phyloP scores from a whole-genome alignment of 129 eudicot species.

The Gnaphalium uliginosum region DNA sequence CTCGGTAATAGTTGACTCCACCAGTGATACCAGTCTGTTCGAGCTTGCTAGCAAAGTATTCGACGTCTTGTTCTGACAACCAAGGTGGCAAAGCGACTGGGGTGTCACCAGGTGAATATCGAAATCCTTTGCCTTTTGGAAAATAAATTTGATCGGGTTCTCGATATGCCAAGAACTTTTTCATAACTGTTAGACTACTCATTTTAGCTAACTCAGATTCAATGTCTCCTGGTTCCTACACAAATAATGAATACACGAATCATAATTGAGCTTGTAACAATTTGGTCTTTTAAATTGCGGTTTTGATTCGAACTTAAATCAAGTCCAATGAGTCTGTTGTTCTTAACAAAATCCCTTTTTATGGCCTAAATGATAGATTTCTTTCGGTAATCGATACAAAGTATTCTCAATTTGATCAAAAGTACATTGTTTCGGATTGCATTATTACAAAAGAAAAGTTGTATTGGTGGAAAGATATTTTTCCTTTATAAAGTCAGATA shows the following conservation, averaged over 20 bases:
- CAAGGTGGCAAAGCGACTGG: slow-evolving; percentile 51
- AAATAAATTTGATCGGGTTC: slow-evolving; percentile 38
- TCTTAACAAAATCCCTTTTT: no score
- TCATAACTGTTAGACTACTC: slow-evolving; percentile 24
- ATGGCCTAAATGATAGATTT: no score
- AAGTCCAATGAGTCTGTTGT: no score
- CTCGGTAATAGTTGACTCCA: slow-evolving; percentile 70
- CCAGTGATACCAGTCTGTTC: slow-evolving; percentile 61
- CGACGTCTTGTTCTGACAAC: slow-evolving; percentile 51
- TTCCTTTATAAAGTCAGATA: no score
- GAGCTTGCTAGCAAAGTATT: slow-evolving; percentile 42
- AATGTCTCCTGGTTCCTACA: slow-evolving; percentile 55
- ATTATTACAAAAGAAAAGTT: no score
- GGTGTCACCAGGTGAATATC: slow-evolving; percentile 19
- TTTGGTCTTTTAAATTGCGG: no score
- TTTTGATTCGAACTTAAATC: no score
- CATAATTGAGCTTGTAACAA: not conserved
- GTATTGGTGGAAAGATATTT: no score
- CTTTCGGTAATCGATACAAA: no score
- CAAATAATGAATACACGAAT: not conserved
- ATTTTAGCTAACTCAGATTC: slow-evolving; percentile 47
- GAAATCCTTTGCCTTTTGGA: slow-evolving; percentile 42
- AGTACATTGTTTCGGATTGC: no score
- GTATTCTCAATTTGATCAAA: no score
- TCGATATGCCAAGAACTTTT: slow-evolving; percentile 37